Percentiles rank a stretch among this genome's conserved stretches.
Evolutionary conservation across 2,329 filamentous ascomycete genomes (phyloP).

Genomic region (Diaporthe humulicola): DNA sequence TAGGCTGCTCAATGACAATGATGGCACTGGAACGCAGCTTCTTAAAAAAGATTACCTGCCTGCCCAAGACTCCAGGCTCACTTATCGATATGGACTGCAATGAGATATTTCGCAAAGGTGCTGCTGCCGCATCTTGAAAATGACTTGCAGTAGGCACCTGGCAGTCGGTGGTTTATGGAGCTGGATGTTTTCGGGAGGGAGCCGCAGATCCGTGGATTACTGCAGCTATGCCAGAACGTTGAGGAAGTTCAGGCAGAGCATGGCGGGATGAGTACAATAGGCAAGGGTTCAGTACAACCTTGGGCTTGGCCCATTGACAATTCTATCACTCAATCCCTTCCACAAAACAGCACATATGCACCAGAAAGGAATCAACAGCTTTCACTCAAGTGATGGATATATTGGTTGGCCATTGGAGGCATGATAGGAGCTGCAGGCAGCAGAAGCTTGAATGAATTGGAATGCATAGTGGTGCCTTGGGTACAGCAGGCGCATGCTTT

Average conservation of each 20-base stretch:
- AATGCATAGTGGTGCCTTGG: not conserved
- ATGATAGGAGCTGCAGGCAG: not conserved
- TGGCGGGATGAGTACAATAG: not conserved
- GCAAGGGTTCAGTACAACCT: not conserved
- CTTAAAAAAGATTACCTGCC: slow-evolving; percentile 6
- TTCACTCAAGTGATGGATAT: too few species aligned
- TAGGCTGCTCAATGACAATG: not conserved
- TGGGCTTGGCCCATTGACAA: not conserved
- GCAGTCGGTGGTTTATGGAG: not conserved
- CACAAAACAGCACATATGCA: not conserved
- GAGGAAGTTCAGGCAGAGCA: not conserved
- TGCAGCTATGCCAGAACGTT: not conserved
- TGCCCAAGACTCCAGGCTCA: not conserved
- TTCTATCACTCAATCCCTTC: not conserved
- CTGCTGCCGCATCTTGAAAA: slow-evolving; percentile 18
- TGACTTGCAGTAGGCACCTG: not conserved
- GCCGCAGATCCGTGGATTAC: not conserved
- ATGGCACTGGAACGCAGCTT: not conserved
- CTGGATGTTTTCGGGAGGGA: not conserved
- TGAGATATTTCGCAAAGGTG: not conserved
- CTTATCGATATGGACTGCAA: slow-evolving; percentile 11
- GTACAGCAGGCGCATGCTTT: not conserved
- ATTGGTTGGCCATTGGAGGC: not conserved
- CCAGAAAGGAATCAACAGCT: not conserved
- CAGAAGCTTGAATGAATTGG: not conserved